These are phyloP conservation scores for Angophora floribunda DNA, from an alignment of 345 rosid genomes.

Conservation along the genomic window DNA sequence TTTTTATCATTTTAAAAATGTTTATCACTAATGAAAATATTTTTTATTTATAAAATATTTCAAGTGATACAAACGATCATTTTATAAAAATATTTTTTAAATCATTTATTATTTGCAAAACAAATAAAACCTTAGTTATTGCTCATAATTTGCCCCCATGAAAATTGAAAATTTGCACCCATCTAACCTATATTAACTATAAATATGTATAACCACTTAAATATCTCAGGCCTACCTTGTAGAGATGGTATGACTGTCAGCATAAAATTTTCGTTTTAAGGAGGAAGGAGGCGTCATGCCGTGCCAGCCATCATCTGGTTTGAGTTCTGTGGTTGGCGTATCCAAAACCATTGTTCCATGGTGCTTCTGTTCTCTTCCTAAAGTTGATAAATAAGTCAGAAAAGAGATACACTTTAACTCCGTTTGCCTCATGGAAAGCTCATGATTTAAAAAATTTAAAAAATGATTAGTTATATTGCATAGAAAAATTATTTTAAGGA, in stretches of 20 bases:
- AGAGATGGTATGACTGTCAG: not conserved
- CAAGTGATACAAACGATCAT: not conserved
- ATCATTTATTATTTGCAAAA: not conserved
- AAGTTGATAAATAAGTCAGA: not conserved
- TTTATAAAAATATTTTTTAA: not conserved
- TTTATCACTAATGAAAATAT: not conserved
- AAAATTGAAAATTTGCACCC: not conserved
- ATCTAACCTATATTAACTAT: not conserved
- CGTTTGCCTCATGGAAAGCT: not conserved
- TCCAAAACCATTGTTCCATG: not conserved
- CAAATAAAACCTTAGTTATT: not conserved
- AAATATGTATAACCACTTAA: not conserved
- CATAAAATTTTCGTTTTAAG: not conserved
- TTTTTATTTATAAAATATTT: not conserved
- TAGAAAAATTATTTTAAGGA: no score
- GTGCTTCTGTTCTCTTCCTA: not conserved
- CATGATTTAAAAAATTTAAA: accelerated
- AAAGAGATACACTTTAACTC: not conserved
- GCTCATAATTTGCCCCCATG: not conserved
- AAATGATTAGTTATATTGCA: not conserved
- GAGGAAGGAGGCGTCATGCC: not conserved
- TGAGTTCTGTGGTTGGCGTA: not conserved
- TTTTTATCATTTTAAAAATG: accelerated
- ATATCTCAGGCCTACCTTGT: not conserved
- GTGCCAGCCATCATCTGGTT: not conserved